Conservation (phyloP, 2,329 filamentous ascomycete species). For the Corinectria fuckeliana region DNA sequence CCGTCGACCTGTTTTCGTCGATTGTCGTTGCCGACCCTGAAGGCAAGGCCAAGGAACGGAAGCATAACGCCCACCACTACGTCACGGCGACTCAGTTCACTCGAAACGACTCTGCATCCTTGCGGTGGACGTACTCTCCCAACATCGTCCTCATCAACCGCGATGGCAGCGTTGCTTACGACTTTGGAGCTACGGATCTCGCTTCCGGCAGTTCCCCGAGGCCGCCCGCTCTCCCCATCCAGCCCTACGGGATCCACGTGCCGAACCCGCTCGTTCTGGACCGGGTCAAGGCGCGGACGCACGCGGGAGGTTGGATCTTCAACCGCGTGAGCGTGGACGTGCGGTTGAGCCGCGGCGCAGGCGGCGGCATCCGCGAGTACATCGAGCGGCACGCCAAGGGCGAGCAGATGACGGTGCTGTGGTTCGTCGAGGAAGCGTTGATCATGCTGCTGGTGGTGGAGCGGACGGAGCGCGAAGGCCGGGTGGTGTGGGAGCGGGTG, state of each 20-base stretch:
- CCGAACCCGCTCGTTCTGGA: conserved; percentile 44
- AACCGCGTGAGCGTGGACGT: conserved; percentile 45
- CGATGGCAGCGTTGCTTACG: conserved; percentile 41
- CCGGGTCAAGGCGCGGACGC: conserved; percentile 43
- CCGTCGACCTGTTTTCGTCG: conserved; percentile 44
- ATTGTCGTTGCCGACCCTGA: conserved; percentile 42
- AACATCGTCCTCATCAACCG: conserved; percentile 39
- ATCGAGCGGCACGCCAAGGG: conserved; percentile 43
- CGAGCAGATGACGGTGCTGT: conserved; percentile 46
- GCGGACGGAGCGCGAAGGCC: conserved; percentile 25
- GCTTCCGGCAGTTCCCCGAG: conserved; percentile 24
- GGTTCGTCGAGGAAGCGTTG: conserved; percentile 45
- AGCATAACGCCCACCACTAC: conserved; percentile 45
- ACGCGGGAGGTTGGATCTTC: conserved; percentile 43
- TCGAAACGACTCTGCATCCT: conserved; percentile 40
- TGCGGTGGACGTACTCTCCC: conserved; percentile 45
- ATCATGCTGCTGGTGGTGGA: conserved; percentile 45
- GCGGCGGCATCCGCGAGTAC: conserved; percentile 41
- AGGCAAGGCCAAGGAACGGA: conserved; percentile 37
- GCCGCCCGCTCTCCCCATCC: conserved; percentile 33
- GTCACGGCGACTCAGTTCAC: conserved; percentile 45
- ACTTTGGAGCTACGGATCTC: conserved; percentile 34
- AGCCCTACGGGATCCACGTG: conserved; percentile 41
- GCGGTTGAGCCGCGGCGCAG: conserved; percentile 39
- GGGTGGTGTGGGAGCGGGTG: conserved; percentile 42